Conservation (phyloP, 2,329 filamentous ascomycete species). For the Aspergillus neoniger region DNA sequence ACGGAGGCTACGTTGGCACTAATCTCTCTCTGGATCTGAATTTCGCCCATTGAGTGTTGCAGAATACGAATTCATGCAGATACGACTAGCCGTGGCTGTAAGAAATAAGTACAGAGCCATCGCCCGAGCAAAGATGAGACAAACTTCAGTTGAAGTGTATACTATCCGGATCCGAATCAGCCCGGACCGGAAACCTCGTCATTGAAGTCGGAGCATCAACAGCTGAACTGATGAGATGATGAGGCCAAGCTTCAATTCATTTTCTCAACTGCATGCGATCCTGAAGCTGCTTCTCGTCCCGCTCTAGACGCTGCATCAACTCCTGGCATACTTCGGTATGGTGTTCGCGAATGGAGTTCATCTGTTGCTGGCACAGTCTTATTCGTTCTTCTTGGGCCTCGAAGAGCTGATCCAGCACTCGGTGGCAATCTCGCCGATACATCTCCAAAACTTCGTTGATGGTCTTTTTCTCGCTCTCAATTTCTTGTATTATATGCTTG, state of each 20-base stretch:
- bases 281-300: slow-evolving; percentile 25
- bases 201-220: neutral
- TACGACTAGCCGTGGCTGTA: neutral
- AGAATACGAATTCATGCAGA: neutral
- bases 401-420: slow-evolving; percentile 47
- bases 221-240: no score
- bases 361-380: slow-evolving; percentile 31
- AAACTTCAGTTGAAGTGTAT: neutral
- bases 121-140: neutral
- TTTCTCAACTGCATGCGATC: slow-evolving; percentile 15
- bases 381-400: slow-evolving; percentile 43
- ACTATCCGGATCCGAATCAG: neutral
- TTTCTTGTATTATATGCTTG: slow-evolving; percentile 47
- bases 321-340: slow-evolving; percentile 32
- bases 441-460: slow-evolving; percentile 47
- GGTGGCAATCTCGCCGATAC: slow-evolving; percentile 47
- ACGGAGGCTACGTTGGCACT: neutral
- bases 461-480: slow-evolving; percentile 51
- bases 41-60: neutral
- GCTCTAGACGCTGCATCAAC: slow-evolving; percentile 32
- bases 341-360: slow-evolving; percentile 30
- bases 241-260: neutral
- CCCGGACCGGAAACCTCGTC: neutral
- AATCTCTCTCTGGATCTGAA: neutral
- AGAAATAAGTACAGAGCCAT: neutral